Evolutionary conservation across 2,329 filamentous ascomycete genomes (phyloP).

Genomic region (Diplodia mutila): DNA sequence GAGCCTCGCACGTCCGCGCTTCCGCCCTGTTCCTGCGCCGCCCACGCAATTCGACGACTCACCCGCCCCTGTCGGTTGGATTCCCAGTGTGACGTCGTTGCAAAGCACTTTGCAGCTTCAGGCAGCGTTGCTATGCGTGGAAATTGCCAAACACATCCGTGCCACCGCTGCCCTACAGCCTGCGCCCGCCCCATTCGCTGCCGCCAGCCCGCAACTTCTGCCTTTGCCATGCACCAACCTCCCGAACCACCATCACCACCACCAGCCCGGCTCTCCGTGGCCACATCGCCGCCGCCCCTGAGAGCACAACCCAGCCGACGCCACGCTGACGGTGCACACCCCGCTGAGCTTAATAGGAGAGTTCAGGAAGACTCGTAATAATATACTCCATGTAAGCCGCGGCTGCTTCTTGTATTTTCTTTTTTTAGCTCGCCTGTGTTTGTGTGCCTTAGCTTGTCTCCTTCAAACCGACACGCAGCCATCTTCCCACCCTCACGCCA

Average conservation of each 20-base stretch:
- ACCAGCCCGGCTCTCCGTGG: not conserved
- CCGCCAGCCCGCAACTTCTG: not conserved
- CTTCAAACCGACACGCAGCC: not conserved
- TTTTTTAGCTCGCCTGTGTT: not conserved
- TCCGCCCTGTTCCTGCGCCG: conserved; percentile 1
- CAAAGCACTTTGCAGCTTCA: conserved; percentile 13
- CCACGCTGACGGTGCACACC: too few species aligned
- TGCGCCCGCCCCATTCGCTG: not conserved
- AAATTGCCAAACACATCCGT: conserved; percentile 20
- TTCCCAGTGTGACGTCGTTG: conserved; percentile 13
- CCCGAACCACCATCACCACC: not conserved
- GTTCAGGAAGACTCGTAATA: not conserved
- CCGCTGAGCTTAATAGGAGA: not conserved
- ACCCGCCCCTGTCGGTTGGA: conserved; percentile 1
- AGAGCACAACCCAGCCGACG: not conserved
- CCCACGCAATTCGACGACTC: conserved; percentile 4
- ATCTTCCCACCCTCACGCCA: not conserved
- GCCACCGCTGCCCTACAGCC: conserved; percentile 5
- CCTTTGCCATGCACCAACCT: not conserved
- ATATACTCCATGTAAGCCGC: not conserved
- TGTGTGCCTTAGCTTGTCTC: too few species aligned
- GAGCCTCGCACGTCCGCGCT: conserved; percentile 16
- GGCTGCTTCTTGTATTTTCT: not conserved
- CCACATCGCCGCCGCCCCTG: not conserved
- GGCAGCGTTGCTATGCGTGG: conserved; percentile 14